Base-by-base conservation (phyloP, 768 basidiomycete genomes). In the Xerocomellus dryophilus region DNA sequence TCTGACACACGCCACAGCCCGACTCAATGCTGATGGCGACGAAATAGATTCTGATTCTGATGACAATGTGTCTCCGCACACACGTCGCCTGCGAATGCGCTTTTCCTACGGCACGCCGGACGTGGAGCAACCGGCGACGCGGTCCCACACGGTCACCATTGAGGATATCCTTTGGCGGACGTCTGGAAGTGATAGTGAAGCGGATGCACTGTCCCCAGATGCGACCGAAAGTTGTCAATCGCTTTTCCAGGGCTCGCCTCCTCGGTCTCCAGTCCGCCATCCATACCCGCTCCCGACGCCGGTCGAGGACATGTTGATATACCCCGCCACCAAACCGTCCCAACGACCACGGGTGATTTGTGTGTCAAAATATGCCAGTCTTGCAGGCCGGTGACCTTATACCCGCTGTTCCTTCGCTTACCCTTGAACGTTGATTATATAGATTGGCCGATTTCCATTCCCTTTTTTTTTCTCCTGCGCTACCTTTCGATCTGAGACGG, bases 21-120 rank as follows among this genome's bases (percentile, higher is more conserved):
- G 69, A 34, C 59, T 77, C 3, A 68, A 75, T 56, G 69, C 76
- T 2, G 82, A 86, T 61, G 85, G 86, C 1, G 80, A 86, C 55
- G 83, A 85, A 63, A 78, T 86, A 51, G 73, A 82, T 3, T 76
- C 78, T 0, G 82, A 82, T 18, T 83, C 83, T 60, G 84, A 86
- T 55, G 79, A 81, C 35, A 54, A 56, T 29, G 60, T 54, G 47
- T 72, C 84, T 17, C 83, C 85, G 54, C 78, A 81, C 29, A 68
- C 74, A 27, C 77, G 81, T 34, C 79, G 77, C 50, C 72, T 76
- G 62, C 76, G 80, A 10, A 62, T 79, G 69, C 69, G 67, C 8
- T 58, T 65, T 38, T 52, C 67, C 27, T 59, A 72, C 27, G 61
- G 63, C 27, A 44, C 46, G 14, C 44, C 58, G 2, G 53, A 31